Base-by-base conservation (phyloP, 208 protist genomes). In the Leishmania major region DNA sequence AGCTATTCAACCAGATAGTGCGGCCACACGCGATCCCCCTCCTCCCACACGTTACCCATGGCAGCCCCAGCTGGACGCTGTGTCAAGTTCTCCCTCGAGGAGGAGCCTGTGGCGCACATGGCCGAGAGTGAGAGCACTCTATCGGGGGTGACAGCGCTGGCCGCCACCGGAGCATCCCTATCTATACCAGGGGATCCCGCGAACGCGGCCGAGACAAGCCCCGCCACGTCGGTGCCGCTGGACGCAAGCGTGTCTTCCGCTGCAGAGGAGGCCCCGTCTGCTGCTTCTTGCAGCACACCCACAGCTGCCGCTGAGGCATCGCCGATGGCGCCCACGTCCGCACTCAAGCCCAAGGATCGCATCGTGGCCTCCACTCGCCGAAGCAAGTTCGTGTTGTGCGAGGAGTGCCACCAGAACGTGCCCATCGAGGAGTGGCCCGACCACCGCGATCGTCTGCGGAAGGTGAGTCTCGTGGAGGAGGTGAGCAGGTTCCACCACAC, bases 341-440 rank as follows among this genome's bases (percentile, higher is more conserved):
- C 47, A 55, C 76, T 82, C 60, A 84, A 84, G 77, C 71, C 77
- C 37, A 93, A 88, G 81, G 86, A 95, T 75, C 88, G 88, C 47
- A 95, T 95, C 66, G 87, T 86, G 4, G 84, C 82, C 17, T 55
- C 81, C 17, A 70, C 67, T 49, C 77, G 80, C 25, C 78, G 67
- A 19, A 78, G 77, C 19, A 80, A 88, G 70, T 91, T 88, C 75
- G 81, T 94, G 11, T 83, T 84, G 82, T 97, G 94, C 82, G 72
- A 82, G 8, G 87, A 87, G 31, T 96, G 94, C 78, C 84, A 87
- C 35, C 78, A 94, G 83, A 79, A 94, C 55, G 89, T 96, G 57
- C 89, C 94, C 4, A 74, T 95, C 35, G 78, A 83, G 74, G 90
- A 97, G 31, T 96, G 94, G 91, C 90, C 88, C 8, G 90, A 96